These are phyloP conservation scores for Geosmithia putterillii DNA, from an alignment of 2,329 filamentous ascomycete genomes.

Conservation along the genomic window DNA sequence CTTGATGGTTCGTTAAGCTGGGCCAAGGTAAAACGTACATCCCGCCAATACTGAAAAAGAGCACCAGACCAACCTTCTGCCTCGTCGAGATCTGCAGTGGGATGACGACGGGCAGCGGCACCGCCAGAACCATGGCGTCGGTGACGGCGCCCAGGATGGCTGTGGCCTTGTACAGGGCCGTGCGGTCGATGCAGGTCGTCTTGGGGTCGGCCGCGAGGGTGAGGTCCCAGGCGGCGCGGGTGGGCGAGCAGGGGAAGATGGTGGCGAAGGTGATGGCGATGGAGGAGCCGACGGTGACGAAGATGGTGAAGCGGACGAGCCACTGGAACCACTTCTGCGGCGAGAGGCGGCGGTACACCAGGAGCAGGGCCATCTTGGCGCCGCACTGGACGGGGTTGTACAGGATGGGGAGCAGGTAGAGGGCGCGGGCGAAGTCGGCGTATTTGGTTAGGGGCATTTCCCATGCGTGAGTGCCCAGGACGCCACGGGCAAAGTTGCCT, in stretches of 20 bases:
- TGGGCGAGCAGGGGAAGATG: constrained; percentile 2
- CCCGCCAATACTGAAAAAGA: not conserved
- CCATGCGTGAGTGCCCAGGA: constrained; percentile 15
- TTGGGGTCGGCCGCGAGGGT: not conserved
- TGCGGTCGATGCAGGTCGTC: constrained; percentile 1
- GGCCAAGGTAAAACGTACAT: too few species aligned
- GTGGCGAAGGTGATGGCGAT: constrained; percentile 15
- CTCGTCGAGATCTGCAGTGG: not conserved
- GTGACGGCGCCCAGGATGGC: not conserved
- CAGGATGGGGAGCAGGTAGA: constrained; percentile 13
- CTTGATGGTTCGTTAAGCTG: not conserved
- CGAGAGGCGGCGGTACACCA: constrained; percentile 23
- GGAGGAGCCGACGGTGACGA: constrained; percentile 16
- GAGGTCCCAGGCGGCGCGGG: not conserved
- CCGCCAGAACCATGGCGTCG: not conserved
- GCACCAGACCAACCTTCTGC: constrained; percentile 1
- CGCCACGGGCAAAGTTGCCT: constrained; percentile 1
- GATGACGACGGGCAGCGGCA: constrained; percentile 1
- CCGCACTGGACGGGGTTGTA: constrained; percentile 18
- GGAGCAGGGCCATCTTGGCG: constrained; percentile 23
- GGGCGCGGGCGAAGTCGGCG: constrained; percentile 12
- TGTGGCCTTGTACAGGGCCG: constrained; percentile 1
- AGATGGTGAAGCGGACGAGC: constrained; percentile 14
- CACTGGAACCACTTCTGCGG: constrained; percentile 19
- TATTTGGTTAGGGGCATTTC: constrained; percentile 14